A percentile compares a stretch with the other conserved stretches of the same genome.
Conservation (phyloP, 208 protist species). For the Wallacemonas sp. region DNA sequence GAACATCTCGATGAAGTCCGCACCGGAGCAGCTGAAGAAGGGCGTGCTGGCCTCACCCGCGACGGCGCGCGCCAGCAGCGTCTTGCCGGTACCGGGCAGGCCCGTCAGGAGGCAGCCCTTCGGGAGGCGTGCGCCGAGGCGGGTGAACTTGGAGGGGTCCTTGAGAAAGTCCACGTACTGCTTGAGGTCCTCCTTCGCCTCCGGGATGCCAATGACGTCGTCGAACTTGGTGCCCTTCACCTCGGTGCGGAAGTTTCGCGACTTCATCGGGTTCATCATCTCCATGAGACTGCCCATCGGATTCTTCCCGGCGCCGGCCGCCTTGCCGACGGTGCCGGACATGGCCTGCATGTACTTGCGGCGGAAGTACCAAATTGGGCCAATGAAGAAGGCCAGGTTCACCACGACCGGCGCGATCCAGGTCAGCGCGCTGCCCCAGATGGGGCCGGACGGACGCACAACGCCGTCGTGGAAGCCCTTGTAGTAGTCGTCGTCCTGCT, state of each 20-base stretch:
- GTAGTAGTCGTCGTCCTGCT: slow-evolving; percentile 83
- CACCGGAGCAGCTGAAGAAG: slow-evolving; percentile 96
- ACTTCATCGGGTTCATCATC: slow-evolving; percentile 95
- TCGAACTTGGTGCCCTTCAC: slow-evolving; percentile 90
- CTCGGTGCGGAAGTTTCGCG: slow-evolving; percentile 84
- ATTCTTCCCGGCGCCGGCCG: slow-evolving; percentile 25
- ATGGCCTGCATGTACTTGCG: slow-evolving; percentile 84
- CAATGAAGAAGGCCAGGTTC: slow-evolving; percentile 86
- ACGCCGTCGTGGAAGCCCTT: slow-evolving; percentile 92
- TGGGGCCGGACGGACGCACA: slow-evolving; percentile 59
- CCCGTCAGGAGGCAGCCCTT: slow-evolving; percentile 97
- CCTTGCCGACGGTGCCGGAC: slow-evolving; percentile 31
- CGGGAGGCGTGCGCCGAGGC: slow-evolving; percentile 97
- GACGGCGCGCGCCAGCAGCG: slow-evolving; percentile 96
- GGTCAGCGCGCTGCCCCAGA: slow-evolving; percentile 72
- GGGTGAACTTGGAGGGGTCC: slow-evolving; percentile 94
- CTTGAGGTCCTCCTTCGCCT: slow-evolving; percentile 98
- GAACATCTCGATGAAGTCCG: slow-evolving; percentile 98
- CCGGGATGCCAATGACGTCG: slow-evolving; percentile 97
- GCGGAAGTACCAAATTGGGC: slow-evolving; percentile 90
- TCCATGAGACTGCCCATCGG: slow-evolving; percentile 85
- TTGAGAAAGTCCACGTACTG: slow-evolving; percentile 99
- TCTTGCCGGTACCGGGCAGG: slow-evolving; percentile 98
- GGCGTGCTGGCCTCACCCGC: slow-evolving; percentile 95
- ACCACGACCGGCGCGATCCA: slow-evolving; percentile 82